Evolutionary conservation across 805 yeast species (phyloP).

Genomic region (Saccharomycopsis amapae): DNA sequence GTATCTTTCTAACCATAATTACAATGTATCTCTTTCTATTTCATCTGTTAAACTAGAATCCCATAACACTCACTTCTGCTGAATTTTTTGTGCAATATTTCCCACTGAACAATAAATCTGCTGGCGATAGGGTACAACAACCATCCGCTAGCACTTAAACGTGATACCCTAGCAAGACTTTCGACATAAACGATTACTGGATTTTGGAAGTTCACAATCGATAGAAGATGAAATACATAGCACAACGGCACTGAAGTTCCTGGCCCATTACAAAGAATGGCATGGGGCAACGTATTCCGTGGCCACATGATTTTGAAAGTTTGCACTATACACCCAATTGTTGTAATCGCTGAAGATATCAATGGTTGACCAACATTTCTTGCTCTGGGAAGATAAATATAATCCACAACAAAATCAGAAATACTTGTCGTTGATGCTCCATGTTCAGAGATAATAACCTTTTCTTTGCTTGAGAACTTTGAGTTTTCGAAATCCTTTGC

Average conservation of each 20-base stretch:
- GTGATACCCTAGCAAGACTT: conserved; percentile 74
- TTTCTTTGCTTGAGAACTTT: background rate
- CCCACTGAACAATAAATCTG: conserved; percentile 89
- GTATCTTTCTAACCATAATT: too few relatives aligned
- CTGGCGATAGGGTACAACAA: conserved; percentile 65
- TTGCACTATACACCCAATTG: conserved; percentile 32
- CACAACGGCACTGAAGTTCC: conserved; percentile 74
- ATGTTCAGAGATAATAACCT: background rate
- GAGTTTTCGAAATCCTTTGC: conserved; percentile 24
- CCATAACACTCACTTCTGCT: conserved; percentile 71
- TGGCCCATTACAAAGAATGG: conserved; percentile 66
- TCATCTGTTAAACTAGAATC: conserved; percentile 61
- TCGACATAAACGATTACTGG: conserved; percentile 74
- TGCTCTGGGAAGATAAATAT: conserved; percentile 44
- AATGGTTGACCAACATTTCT: conserved; percentile 52
- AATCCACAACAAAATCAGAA: conserved; percentile 22
- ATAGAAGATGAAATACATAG: conserved; percentile 44
- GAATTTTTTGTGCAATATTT: conserved; percentile 42
- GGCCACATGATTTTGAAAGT: conserved; percentile 28
- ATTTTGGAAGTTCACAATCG: conserved; percentile 32
- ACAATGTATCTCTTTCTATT: too few relatives aligned
- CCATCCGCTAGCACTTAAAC: conserved; percentile 69
- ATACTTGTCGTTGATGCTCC: conserved; percentile 25
- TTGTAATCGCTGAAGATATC: conserved; percentile 39
- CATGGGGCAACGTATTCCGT: conserved; percentile 31